phyloP scores from a whole-genome alignment of 202 grass and related monocot genomes.

The Zizania palustris region DNA sequence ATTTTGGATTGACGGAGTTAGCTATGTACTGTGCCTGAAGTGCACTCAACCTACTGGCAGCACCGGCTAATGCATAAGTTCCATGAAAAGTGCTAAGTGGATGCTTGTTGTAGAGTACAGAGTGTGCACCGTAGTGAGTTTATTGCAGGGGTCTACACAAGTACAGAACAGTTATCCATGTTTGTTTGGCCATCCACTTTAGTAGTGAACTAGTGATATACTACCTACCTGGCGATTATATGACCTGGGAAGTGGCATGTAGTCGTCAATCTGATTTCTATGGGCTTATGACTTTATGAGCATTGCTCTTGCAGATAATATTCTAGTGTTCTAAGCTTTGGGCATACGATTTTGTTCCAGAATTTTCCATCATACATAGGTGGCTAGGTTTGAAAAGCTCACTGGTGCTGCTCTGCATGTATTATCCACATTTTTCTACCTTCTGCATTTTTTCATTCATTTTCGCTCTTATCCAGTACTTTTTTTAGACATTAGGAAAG shows the following conservation, averaged over 20 bases:
- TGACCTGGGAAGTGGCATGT: not conserved
- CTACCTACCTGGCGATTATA: not conserved
- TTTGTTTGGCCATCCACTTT: not conserved
- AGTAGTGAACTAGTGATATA: not conserved
- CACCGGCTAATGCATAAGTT: not conserved
- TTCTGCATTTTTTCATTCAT: not conserved
- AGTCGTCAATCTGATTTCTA: not conserved
- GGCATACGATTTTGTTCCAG: not conserved
- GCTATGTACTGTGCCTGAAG: not conserved
- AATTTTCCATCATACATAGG: not conserved
- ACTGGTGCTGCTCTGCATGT: slow-evolving; percentile 1
- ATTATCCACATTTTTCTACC: not conserved
- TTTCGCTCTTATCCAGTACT: not conserved
- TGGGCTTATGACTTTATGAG: not conserved
- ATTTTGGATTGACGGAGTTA: not conserved
- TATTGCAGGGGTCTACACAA: not conserved
- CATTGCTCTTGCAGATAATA: not conserved
- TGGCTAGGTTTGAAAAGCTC: slow-evolving; percentile 7
- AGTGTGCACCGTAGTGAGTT: not conserved
- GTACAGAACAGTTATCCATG: not conserved
- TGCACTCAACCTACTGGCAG: not conserved
- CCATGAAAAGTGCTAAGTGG: not conserved
- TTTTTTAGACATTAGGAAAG: not conserved
- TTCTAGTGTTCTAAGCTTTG: slow-evolving; percentile 4
- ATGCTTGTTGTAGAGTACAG: not conserved